Evolutionary conservation across 768 basidiomycete genomes (phyloP).

Genomic region (Multifurca ochricompacta): DNA sequence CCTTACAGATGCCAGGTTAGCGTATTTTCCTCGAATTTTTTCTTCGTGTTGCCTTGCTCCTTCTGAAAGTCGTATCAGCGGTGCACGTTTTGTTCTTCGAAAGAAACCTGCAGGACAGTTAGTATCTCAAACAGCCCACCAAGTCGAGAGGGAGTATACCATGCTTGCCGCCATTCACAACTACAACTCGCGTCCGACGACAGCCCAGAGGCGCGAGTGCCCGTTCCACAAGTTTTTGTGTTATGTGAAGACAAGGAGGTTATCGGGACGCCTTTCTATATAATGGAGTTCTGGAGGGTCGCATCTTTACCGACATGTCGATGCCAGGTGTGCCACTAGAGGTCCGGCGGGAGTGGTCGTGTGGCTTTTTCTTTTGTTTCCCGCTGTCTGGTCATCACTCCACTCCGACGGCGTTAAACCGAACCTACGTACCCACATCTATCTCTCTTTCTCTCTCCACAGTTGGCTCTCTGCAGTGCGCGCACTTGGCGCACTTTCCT

Average conservation of each 20-base stretch:
- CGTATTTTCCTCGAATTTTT: conserved; percentile 8
- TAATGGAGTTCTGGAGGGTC: conserved; percentile 95
- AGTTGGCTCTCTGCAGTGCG: conserved; percentile 77
- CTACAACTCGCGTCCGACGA: conserved; percentile 55
- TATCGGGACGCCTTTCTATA: conserved; percentile 87
- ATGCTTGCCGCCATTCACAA: conserved; percentile 70
- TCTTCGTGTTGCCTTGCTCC: neutral
- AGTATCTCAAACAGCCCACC: conserved; percentile 86
- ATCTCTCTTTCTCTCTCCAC: neutral
- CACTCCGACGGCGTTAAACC: no score
- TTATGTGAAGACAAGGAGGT: conserved; percentile 73
- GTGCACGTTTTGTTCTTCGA: conserved; percentile 71
- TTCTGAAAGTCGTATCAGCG: conserved; percentile 25
- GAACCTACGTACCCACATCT: no score
- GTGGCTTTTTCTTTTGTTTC: conserved; percentile 21
- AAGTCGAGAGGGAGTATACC: conserved; percentile 88
- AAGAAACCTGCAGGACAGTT: conserved; percentile 89
- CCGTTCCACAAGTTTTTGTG: conserved; percentile 77
- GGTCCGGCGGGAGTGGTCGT: conserved; percentile 66
- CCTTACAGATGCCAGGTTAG: conserved; percentile 67
- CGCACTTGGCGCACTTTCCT: conserved; percentile 60
- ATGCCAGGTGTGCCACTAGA: conserved; percentile 61
- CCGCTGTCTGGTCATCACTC: neutral
- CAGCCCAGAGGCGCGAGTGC: conserved; percentile 49
- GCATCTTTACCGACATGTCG: conserved; percentile 82